These are phyloP conservation scores for Rhizomucor pusillus DNA, from an alignment of 371 early-diverging fungal species.

Conservation along the genomic window DNA sequence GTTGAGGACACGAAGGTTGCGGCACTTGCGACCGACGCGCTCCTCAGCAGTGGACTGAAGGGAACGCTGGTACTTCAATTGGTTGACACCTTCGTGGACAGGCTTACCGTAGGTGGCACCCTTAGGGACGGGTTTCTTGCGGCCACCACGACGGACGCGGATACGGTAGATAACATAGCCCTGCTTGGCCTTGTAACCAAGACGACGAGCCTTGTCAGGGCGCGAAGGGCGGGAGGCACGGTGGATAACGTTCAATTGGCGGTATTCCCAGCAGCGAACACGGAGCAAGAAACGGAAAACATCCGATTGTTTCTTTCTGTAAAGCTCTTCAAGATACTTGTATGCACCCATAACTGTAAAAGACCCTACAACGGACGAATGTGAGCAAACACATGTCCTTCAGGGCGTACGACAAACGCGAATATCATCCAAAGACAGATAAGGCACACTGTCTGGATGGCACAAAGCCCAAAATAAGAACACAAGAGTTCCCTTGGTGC, in stretches of 20 bases:
- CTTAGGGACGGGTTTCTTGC: constrained; percentile 95
- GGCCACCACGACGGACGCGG: constrained; percentile 98
- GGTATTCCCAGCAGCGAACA: constrained; percentile 98
- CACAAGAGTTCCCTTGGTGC: no score
- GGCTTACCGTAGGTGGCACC: constrained; percentile 99
- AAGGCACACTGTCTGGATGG: no score
- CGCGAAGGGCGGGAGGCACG: constrained; percentile 98
- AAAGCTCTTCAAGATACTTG: constrained; percentile 97
- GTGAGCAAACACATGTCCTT: no score
- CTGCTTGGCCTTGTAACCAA: constrained; percentile 99
- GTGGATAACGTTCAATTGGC: constrained; percentile 97
- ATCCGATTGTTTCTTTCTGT: constrained; percentile 99
- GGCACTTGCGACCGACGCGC: constrained; percentile 94
- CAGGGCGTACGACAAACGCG: no score
- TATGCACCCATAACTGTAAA: constrained; percentile 50
- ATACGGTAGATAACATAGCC: constrained; percentile 98
- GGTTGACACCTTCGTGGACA: constrained; percentile 94
- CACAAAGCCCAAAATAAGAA: no score
- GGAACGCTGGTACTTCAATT: constrained; percentile 96
- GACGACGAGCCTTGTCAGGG: constrained; percentile 98
- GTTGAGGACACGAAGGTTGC: constrained; percentile 96
- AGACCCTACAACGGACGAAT: background rate
- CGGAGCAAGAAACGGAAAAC: constrained; percentile 98
- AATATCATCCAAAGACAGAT: no score
- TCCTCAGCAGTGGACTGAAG: constrained; percentile 95